These are phyloP conservation scores for Amanita brunnescens DNA, from an alignment of 768 basidiomycete genomes.

Conservation along the genomic window DNA sequence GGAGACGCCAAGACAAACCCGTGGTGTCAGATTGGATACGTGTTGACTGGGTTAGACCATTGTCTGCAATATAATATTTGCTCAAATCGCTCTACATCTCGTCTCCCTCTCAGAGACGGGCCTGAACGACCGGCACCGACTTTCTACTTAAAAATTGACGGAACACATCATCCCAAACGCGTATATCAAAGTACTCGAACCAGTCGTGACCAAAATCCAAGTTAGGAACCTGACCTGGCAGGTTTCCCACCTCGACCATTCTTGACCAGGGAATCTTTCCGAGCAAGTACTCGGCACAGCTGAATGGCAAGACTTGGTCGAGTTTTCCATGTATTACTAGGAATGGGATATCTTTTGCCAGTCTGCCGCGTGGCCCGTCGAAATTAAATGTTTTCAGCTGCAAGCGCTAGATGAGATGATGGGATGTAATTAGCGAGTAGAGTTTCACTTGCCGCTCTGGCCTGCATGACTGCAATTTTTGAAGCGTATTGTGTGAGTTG, in stretches of 20 bases:
- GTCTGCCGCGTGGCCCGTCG: conserved; percentile 21
- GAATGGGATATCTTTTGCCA: conserved; percentile 22
- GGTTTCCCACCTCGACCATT: background rate
- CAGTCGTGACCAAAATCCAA: conserved; percentile 35
- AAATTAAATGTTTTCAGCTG: conserved; percentile 24
- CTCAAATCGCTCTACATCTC: background rate
- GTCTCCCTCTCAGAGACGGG: no score
- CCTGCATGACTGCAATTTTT: conserved; percentile 26
- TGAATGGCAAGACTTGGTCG: conserved; percentile 31
- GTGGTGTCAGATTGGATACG: conserved; percentile 32
- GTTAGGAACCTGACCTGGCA: conserved; percentile 20
- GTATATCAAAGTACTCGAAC: conserved; percentile 37
- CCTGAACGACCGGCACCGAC: background rate
- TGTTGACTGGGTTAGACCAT: conserved; percentile 31
- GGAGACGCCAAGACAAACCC: conserved; percentile 7
- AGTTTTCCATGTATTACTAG: conserved; percentile 33
- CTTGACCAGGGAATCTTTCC: conserved; percentile 28
- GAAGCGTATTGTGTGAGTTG: conserved; percentile 1
- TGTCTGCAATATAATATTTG: conserved; percentile 22
- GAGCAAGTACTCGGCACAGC: conserved; percentile 25
- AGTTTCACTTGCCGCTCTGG: conserved; percentile 19
- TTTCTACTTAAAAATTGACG: conserved; percentile 14
- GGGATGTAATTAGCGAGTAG: background rate
- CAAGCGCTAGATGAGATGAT: background rate
- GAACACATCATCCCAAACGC: conserved; percentile 28